Evolutionary conservation across 106 monocot genomes (phyloP).

Genomic region (Dendrobium huoshanense): DNA sequence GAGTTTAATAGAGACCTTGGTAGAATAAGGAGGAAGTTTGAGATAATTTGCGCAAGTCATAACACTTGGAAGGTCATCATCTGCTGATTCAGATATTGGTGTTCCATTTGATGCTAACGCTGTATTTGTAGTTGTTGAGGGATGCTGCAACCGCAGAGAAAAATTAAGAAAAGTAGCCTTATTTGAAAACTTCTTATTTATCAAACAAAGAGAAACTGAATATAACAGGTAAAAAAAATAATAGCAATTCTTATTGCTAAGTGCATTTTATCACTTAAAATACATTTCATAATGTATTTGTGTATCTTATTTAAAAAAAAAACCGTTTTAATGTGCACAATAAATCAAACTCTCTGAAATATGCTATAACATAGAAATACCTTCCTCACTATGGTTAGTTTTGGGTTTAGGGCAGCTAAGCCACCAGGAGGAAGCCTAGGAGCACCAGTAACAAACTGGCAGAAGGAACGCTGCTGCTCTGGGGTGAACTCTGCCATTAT

Average conservation of each 20-base stretch:
- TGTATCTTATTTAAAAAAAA: background rate
- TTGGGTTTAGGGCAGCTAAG: constrained; percentile 83
- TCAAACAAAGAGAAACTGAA: background rate
- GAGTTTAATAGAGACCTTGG: constrained; percentile 50
- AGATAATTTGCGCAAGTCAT: constrained; percentile 99
- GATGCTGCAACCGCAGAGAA: constrained; percentile 39
- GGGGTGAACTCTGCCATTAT: constrained; percentile 85
- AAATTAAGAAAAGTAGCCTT: background rate
- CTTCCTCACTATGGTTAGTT: constrained; percentile 97
- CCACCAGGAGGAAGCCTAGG: constrained; percentile 93
- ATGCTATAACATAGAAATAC: constrained; percentile 18
- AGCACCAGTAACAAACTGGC: constrained; percentile 95
- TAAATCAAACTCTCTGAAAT: background rate
- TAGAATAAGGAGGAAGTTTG: constrained; percentile 93
- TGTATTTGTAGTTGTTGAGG: constrained; percentile 41
- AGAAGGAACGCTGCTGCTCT: constrained; percentile 88
- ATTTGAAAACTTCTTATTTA: background rate
- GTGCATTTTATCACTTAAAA: too few species aligned
- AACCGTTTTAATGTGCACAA: background rate
- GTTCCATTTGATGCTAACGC: constrained; percentile 31
- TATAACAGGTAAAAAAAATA: too few species aligned
- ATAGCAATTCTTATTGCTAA: too few species aligned
- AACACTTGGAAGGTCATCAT: constrained; percentile 95
- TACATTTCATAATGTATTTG: background rate
- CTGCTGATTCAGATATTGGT: constrained; percentile 51